Evolutionary conservation across 108 stramenopile genomes (phyloP), one percentile per base, ranked within the genome.

Genomic region (Nitzschia sp.): DNA sequence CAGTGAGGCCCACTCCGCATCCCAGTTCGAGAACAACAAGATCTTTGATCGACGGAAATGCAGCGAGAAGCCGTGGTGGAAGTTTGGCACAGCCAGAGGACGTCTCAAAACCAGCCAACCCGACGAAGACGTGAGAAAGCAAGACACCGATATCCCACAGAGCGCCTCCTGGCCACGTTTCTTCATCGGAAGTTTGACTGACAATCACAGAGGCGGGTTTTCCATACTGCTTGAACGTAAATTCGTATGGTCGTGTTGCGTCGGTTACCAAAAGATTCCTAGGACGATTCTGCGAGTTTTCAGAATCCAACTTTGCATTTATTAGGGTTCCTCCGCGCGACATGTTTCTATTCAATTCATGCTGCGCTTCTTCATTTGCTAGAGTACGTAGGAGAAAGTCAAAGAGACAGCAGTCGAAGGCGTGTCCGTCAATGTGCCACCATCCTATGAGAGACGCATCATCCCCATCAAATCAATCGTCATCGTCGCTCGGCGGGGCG

Each of bases 161-260:
- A 4, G 83, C 76, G 19, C 83, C 83, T 27, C 83, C 83, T 0
- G 79, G 83, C 83, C 83, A 84, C 26, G 79, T 80, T 4, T 80
- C 83, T 33, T 84, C 83, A 17, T 80, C 70, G 29, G 83, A 36
- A 21, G 83, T 75, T 57, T 84, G 83, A 0, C 71, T 11, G 13
- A 84, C 79, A 6, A 64, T 62, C 46, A 84, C 68, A 15, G 66
- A 46, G 18, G 49, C 65, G 23, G 65, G 64, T 49, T 68, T 71
- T 29, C 79, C 79, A 56, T 75, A 80, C 24, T 74, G 61, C 26
- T 54, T 31, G 38, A 64, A 84, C 17, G 47, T 47, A 48, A 78
- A 84, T 15, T 57, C 63, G 32, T 57, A 80, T 2, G 79, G 79
- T 33, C 58, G 36, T 9, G 83, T 80, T 23, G 83, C 83, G 66